Evolutionary conservation across 1,284 basidiomycete species (phyloP).

Genomic region (Ceratobasidium sp.): DNA sequence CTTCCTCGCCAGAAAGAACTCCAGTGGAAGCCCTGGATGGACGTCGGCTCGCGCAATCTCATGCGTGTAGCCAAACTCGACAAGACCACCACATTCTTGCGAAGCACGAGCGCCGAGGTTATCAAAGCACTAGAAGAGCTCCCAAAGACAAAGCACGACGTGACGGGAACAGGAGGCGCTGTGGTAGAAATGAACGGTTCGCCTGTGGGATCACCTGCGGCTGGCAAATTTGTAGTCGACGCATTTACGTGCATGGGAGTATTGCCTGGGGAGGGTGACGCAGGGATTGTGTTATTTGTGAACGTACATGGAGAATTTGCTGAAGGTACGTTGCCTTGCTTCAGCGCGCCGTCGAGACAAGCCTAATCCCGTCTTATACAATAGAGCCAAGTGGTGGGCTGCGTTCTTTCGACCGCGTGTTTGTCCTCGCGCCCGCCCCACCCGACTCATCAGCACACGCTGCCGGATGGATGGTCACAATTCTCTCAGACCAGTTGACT

Average conservation of each 20-base stretch:
- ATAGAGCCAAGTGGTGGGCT: slow-evolving; percentile 67
- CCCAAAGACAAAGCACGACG: slow-evolving; percentile 84
- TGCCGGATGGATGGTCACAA: slow-evolving; percentile 89
- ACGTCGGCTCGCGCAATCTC: slow-evolving; percentile 81
- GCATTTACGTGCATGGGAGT: slow-evolving; percentile 82
- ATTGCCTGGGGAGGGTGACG: slow-evolving; percentile 59
- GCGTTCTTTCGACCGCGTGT: slow-evolving; percentile 93
- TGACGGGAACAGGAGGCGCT: slow-evolving; percentile 63
- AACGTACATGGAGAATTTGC: slow-evolving; percentile 92
- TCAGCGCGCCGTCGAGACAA: slow-evolving; percentile 55
- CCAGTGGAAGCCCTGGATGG: slow-evolving; percentile 78
- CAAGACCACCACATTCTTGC: slow-evolving; percentile 75
- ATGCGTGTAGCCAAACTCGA: slow-evolving; percentile 71
- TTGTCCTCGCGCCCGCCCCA: slow-evolving; percentile 85
- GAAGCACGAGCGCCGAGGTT: slow-evolving; percentile 74
- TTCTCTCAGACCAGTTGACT: slow-evolving; percentile 90
- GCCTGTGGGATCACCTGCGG: slow-evolving; percentile 49
- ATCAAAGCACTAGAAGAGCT: slow-evolving; percentile 73
- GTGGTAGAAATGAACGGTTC: neutral
- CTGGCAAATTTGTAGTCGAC: slow-evolving; percentile 90
- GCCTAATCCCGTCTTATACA: slow-evolving; percentile 48
- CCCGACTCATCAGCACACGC: slow-evolving; percentile 82
- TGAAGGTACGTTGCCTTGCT: slow-evolving; percentile 74
- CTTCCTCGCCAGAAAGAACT: slow-evolving; percentile 86
- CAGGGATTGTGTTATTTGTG: slow-evolving; percentile 73